phyloP scores from a whole-genome alignment of 2,329 filamentous ascomycete species.

The Corinectria fuckeliana region DNA sequence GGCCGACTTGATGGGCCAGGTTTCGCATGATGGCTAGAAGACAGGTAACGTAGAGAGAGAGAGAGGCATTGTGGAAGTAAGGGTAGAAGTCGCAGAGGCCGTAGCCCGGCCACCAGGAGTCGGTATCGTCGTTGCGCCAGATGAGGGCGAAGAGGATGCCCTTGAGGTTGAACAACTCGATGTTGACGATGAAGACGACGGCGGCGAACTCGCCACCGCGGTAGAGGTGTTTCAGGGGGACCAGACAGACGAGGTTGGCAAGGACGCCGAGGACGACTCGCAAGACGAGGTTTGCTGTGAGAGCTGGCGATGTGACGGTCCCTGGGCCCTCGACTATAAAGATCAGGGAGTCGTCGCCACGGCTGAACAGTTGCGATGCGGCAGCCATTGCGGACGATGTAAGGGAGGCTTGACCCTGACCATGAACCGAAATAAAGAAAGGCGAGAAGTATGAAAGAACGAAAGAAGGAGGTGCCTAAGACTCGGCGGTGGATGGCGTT shows the following conservation, averaged over 20 bases:
- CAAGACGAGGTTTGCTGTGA: slow-evolving; percentile 54
- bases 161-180: slow-evolving; percentile 55
- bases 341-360: slow-evolving; percentile 30
- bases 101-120: slow-evolving; percentile 57
- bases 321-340: slow-evolving; percentile 26
- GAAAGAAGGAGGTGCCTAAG: no score
- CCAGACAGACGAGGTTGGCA: slow-evolving; percentile 54
- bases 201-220: slow-evolving; percentile 62
- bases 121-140: slow-evolving; percentile 60
- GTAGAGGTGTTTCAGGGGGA: slow-evolving; percentile 59
- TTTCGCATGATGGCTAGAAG: slow-evolving; percentile 62
- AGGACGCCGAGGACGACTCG: slow-evolving; percentile 56
- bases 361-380: slow-evolving; percentile 25
- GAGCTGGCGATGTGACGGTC: slow-evolving; percentile 39
- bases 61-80: slow-evolving; percentile 54
- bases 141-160: slow-evolving; percentile 58
- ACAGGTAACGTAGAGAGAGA: slow-evolving; percentile 56
- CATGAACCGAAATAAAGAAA: neutral
- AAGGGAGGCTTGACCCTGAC: neutral
- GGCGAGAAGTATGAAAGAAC: neutral
- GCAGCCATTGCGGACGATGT: slow-evolving; percentile 21
- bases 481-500: slow-evolving; percentile 12
- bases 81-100: slow-evolving; percentile 62
- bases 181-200: slow-evolving; percentile 54
- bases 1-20: slow-evolving; percentile 57